Base-by-base conservation (phyloP, 1,284 basidiomycete genomes). In the Volvariella surrecta region DNA sequence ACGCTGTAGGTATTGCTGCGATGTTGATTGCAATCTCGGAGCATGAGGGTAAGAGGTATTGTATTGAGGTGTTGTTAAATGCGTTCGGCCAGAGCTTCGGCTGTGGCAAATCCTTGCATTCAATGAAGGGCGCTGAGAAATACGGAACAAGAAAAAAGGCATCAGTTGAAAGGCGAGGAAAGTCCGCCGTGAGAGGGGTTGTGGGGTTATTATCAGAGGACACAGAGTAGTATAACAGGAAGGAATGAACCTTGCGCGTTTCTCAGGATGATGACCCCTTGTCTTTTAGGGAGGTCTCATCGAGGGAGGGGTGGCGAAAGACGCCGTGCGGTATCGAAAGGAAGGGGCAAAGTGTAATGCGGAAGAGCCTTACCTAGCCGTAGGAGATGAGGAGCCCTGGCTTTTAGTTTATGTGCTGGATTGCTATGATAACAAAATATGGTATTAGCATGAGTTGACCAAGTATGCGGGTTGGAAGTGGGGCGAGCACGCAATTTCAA, bases 51-150 rank as follows among this genome's bases (percentile, higher is more conserved):
- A 28, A 53, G 46, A 70, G 57, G 56, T 65, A 74, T 56, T 84
- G 82, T 0, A 79, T 62, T 17, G 79, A 68, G 30, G 71, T 74
- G 56, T 71, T 81, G 56, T 76, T 83, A 64, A 87, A 86, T n/a
- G 82, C 82, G 22, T 72, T 71, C 18, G 77, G 71, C 62, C 71
- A 76, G 9, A 59, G 48, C 18, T 52, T 49, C 28, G 72, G 75
- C 34, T 58, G 50, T 48, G 76, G 76, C 40, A 86, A 62, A 16
- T 66, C 59, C 18, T 58, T 58, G 51, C 61, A 68, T 37, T 64
- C 58, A 35, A 80, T 56, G 47, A 67, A 55, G 37, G 70, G 73
- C 15, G 62, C 77, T 81, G 42, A 42, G 39, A 35, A 16, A 41
- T 28, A 28, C 11, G 30, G 32, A 39, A 37, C 28, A 24, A 35